Evolutionary conservation across 129 eudicot genomes (phyloP), one percentile per base, ranked within the genome.

Genomic region (Flaveria trinervia): DNA sequence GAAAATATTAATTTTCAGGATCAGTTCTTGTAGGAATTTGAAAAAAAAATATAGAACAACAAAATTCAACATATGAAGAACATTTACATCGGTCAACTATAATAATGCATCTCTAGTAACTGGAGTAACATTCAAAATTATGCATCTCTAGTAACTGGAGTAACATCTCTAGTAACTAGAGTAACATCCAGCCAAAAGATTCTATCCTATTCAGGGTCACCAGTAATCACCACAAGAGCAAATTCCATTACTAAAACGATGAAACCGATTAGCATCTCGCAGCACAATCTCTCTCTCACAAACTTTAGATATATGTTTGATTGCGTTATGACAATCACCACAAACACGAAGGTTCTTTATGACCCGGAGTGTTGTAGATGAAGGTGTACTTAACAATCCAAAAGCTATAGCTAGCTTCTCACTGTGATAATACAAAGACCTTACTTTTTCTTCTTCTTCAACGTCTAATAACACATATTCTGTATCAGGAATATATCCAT

Each of bases 331-430:
- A 49, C 54, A 49, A 20, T 20, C 22, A 20, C 22, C 22, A 20
- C 22, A 20, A 20, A 20, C 22, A 20, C 22, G 22, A 20, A 49
- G 54, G 54, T 49, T 49, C 5, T 49, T 49, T 13, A 49, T 49
- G 4, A 49, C 54, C 54, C 54, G 54, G n/a, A 49, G 13, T 49
- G 54, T 49, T 49, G 54, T 49, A 11, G 3, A 49, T 11, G 54
- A 49, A 49, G 54, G 54, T 2, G 54, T 49, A 49, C 54, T 49
- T 49, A 49, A 49, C 13, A 49, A 49, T 49, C 54, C 54, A 49
- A 49, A 49, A 49, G 54, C 54, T 49, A 49, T 49, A 49, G 54
- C 54, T 49, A 49, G 54, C 54, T 49, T 49, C 54, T 49, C 54
- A 3, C 54, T 49, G 54, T 49, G 54, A 49, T 49, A 49, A 49